Conservation (phyloP, 2,329 filamentous ascomycete genomes). For the Penicillium sp. region DNA sequence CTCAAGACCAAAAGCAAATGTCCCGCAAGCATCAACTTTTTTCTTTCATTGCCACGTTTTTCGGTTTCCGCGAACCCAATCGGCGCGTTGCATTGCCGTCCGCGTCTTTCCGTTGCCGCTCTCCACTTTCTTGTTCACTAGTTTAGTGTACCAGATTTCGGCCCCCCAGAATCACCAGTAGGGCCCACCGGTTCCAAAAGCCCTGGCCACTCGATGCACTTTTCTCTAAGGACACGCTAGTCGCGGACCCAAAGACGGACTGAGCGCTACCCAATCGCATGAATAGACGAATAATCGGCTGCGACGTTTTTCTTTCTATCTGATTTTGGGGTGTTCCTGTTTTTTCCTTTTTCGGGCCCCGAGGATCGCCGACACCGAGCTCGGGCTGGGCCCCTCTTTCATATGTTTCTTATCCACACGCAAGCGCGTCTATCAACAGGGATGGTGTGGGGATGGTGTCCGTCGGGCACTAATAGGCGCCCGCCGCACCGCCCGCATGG, state of each 20-base stretch:
- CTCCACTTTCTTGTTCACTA: conserved; percentile 23
- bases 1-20: neutral
- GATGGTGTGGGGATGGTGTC: conserved; percentile 24
- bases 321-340: neutral
- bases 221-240: conserved; percentile 21
- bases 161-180: neutral
- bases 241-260: conserved; percentile 20
- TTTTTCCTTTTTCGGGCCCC: neutral
- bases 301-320: conserved; percentile 6
- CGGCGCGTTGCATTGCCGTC: conserved; percentile 32
- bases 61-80: conserved; percentile 22
- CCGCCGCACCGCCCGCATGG: conserved; percentile 28
- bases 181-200: conserved; percentile 16
- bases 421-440: conserved; percentile 26
- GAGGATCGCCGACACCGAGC: neutral
- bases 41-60: conserved; percentile 27
- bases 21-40: conserved; percentile 2
- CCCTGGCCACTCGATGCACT: conserved; percentile 23
- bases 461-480: conserved; percentile 27
- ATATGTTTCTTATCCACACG: conserved; percentile 18
- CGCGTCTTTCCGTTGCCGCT: conserved; percentile 31
- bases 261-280: conserved; percentile 21
- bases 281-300: conserved; percentile 6
- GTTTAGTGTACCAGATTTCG: conserved; percentile 7
- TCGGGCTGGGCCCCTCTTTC: neutral